Base-by-base conservation (phyloP, 495 filamentous ascomycete species). In the Penicillium malachiteum region DNA sequence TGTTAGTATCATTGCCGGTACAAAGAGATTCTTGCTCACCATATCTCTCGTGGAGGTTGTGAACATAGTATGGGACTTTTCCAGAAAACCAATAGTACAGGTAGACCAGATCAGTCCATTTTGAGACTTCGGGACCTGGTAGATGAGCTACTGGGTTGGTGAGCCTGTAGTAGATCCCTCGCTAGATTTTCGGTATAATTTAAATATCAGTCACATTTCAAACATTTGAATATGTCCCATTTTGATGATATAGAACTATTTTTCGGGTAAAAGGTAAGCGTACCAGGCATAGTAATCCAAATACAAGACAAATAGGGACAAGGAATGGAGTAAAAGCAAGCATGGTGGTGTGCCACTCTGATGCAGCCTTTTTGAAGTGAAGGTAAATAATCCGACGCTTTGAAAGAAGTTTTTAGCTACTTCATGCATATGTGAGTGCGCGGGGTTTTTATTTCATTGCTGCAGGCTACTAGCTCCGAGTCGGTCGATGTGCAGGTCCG, bases 31-130 rank as follows among this genome's bases (percentile, higher is more conserved):
- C 3, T 5, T 37, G 1, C 45, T 49, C 50, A 74, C 76, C 76
- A 55, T 79, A 78, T 68, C 70, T 56, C 45, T 71, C 46, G 52
- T 80, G 77, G 4, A 80, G 63, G 0, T 18, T 5, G n/a, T 80
- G 74, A 31, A 80, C 60, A 50, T 75, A 80, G 43, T 48, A 42
- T 5, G 73, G 65, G 12, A 56, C 52, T 9, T 52, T 48, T 5
- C 75, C 76, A 2, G 5, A 62, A 10, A 78, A 35, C 49, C 50
- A 63, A 21, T 76, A 59, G 54, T 71, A 76, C 12, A 56, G 63
- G 11, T 68, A 42, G 1, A 71, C 45, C 7, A 62, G 6, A 7
- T 58, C 55, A 9, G 77, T 79, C 60, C 64, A 79, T 49, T 67
- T 69, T 0, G 76, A 64, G 21, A 65, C 58, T 16, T 59, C 51